Evolutionary conservation across 1,139 yeast species (phyloP), one percentile per base, ranked within the genome.

Genomic region (Candida gigantensis): DNA sequence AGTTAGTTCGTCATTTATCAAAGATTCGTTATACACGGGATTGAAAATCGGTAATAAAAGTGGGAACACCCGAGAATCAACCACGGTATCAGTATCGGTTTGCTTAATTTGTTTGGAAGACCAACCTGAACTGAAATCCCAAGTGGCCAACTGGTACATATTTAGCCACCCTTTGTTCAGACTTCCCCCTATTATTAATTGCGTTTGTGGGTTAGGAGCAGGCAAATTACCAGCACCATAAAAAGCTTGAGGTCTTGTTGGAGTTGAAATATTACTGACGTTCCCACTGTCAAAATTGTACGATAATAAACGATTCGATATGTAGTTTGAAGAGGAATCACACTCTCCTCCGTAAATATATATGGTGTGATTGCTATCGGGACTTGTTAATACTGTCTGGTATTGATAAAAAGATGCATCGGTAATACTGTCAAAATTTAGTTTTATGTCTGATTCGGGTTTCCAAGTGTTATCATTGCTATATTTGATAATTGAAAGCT

Each of bases 51-150:
- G 77, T 28, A 71, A 55, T 1, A 54, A 55, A 39, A 64, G 53
- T 0, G 69, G 54, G 20, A 49, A 46, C 4, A 39, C 53, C 32
- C 76, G 51, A 4, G 73, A 58, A 34, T 56, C 53, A 1, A 68
- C 51, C 3, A 42, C 28, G 4, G 43, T 28, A 4, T 40, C 38
- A 2, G 41, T 43, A 10, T 35, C 35, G 20, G 36, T 47, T 3
- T 45, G 28, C 11, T 40, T 30, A 3, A 64, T 55, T 24, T 48
- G 51, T 36, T 54, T 51, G 31, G 63, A 65, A 15, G 72, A 65
- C 77, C 77, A 71, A 0, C 77, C 77, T 17, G 72, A 54, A 27
- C 46, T 42, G 36, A 68, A 69, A 40, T 62, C 59, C 77, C 77
- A 71, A 0, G 72, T 64, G 3, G 76, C 76, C 26, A 71, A 50